These are phyloP conservation scores for Funneliformis caledonium DNA, from an alignment of 371 early-diverging fungal genomes.

Conservation along the genomic window DNA sequence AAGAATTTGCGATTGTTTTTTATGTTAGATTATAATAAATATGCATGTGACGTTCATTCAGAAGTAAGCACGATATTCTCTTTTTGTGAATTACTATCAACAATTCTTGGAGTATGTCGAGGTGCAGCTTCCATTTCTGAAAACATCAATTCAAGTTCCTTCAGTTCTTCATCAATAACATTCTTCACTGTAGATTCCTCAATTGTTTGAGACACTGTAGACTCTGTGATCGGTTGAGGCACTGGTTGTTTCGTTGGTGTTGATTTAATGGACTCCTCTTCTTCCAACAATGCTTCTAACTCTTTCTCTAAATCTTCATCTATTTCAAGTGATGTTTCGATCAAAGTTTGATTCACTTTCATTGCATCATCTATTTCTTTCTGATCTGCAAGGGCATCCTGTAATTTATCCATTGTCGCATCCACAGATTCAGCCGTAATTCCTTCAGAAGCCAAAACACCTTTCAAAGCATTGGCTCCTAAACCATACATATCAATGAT, in stretches of 20 bases:
- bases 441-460: background rate
- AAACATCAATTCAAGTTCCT: background rate
- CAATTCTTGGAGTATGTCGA: background rate
- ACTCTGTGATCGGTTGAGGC: background rate
- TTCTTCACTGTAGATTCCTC: background rate
- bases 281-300: background rate
- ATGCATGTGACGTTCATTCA: background rate
- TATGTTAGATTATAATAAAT: background rate
- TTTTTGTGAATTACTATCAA: background rate
- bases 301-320: conserved; percentile 26
- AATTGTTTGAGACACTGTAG: background rate
- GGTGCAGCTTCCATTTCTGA: background rate
- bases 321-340: background rate
- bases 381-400: conserved; percentile 24
- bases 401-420: conserved; percentile 21
- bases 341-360: background rate
- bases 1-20: too few relatives aligned
- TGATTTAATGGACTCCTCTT: background rate
- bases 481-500: conserved; percentile 13
- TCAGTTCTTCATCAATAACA: background rate
- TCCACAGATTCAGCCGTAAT: conserved; percentile 25
- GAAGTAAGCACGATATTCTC: background rate
- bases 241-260: background rate
- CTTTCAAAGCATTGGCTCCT: conserved; percentile 12
- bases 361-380: conserved; percentile 36